phyloP scores from a whole-genome alignment of 257 asterid species.

The Solanum ossicruentum region DNA sequence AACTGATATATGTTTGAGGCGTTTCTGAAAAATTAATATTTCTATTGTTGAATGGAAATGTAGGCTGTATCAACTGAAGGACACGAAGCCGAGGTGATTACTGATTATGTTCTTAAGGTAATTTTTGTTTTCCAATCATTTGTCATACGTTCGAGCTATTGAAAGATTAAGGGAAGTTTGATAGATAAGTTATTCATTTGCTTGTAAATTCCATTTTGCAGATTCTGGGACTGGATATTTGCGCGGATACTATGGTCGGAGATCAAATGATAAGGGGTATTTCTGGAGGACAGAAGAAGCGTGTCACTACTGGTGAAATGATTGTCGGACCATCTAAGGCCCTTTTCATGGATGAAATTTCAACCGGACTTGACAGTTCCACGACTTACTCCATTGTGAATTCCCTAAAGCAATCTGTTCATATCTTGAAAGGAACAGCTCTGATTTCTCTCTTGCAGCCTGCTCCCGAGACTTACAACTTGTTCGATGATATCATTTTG shows the following conservation, averaged over 20 bases:
- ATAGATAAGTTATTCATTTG: background rate
- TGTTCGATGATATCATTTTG: conserved; percentile 26
- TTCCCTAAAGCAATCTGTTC: conserved; percentile 20
- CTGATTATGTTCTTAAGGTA: conserved; percentile 59
- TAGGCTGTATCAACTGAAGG: conserved; percentile 62
- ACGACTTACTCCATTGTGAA: conserved; percentile 29
- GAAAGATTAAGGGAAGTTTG: background rate
- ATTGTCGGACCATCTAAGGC: conserved; percentile 29
- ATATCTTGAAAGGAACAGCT: conserved; percentile 25
- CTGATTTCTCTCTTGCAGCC: conserved; percentile 32
- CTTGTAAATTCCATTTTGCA: background rate
- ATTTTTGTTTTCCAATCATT: background rate
- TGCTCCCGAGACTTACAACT: conserved; percentile 29
- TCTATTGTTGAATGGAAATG: background rate
- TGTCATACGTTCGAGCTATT: background rate
- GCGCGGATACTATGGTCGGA: conserved; percentile 33
- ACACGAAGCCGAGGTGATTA: conserved; percentile 46
- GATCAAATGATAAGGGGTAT: conserved; percentile 33
- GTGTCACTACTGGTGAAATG: conserved; percentile 36
- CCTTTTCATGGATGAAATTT: conserved; percentile 31
- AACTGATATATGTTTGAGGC: background rate
- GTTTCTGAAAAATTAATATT: background rate
- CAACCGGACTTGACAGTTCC: conserved; percentile 36
- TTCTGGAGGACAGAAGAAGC: conserved; percentile 33
- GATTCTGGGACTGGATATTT: conserved; percentile 28